These are phyloP conservation scores for Vigna nakashimae DNA, from an alignment of 306 rosid genomes.

Conservation along the genomic window DNA sequence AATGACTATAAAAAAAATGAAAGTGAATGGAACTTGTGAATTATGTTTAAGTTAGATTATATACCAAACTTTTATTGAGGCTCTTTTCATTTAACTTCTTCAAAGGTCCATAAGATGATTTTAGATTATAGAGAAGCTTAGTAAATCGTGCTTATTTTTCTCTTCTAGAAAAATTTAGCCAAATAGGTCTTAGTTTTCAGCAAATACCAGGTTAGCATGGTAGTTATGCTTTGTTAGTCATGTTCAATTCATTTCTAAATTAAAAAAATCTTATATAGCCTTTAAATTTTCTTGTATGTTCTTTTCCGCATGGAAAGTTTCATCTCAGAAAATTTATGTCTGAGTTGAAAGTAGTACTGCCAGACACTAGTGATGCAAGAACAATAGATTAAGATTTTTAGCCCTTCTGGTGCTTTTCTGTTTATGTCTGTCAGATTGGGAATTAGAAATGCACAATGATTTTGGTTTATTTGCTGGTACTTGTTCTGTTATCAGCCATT, in stretches of 20 bases:
- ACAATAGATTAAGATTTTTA: conserved; percentile 15
- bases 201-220: background rate
- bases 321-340: background rate
- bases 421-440: background rate
- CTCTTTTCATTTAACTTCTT: background rate
- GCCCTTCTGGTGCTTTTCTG: background rate
- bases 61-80: no score
- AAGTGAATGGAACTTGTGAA: background rate
- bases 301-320: background rate
- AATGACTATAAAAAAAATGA: background rate
- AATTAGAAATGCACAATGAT: conserved; percentile 17
- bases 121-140: background rate
- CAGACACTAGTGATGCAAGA: background rate
- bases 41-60: no score
- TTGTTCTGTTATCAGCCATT: background rate
- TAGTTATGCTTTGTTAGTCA: conserved; percentile 7
- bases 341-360: conserved; percentile 1
- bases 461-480: background rate
- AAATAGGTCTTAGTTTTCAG: no score
- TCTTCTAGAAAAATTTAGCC: background rate
- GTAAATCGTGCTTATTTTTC: background rate
- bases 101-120: background rate
- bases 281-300: background rate
- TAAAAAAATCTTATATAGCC: background rate
- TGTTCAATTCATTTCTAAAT: background rate